A percentile compares a stretch with the other conserved stretches of the same genome.
These are phyloP conservation scores for Entrophospora sp. DNA, from an alignment of 192 early-diverging fungal genomes.

Conservation along the genomic window DNA sequence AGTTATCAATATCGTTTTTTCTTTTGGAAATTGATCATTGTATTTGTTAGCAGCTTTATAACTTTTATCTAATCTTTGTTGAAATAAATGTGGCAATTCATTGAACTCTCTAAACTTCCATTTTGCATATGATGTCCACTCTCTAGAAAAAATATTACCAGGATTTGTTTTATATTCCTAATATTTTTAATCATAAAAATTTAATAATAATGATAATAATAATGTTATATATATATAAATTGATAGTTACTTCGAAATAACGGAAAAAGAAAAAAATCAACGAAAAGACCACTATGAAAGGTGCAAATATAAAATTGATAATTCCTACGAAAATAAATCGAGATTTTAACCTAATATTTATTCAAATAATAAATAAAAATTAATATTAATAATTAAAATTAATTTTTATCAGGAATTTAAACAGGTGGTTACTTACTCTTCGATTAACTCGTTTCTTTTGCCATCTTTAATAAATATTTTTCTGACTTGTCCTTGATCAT, in stretches of 20 bases:
- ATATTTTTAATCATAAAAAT: conserved; percentile 9
- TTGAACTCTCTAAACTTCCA: conserved; percentile 98
- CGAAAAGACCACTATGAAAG: conserved; percentile 76
- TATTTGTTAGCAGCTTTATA: conserved; percentile 73
- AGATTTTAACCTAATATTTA: conserved; percentile 47
- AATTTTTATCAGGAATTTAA: neutral
- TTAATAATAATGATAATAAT: neutral
- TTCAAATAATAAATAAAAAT: conserved; percentile 1
- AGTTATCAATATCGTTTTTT: conserved; percentile 66
- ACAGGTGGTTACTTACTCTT: conserved; percentile 48
- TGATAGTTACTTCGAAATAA: conserved; percentile 70
- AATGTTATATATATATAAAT: neutral
- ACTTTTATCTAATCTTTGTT: conserved; percentile 62
- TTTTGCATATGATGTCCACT: conserved; percentile 75
- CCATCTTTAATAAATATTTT: conserved; percentile 71
- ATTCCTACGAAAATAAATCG: conserved; percentile 85
- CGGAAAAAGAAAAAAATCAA: conserved; percentile 83
- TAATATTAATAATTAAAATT: conserved; percentile 9
- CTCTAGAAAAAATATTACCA: conserved; percentile 64
- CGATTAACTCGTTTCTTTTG: conserved; percentile 48
- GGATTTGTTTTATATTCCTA: conserved; percentile 79
- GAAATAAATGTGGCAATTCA: conserved; percentile 88
- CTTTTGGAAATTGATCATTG: conserved; percentile 83
- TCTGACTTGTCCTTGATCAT: conserved; percentile 74
- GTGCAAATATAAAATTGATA: conserved; percentile 77